Evolutionary conservation across 768 basidiomycete genomes (phyloP).

Genomic region (Pilatotrama ljubarskyi): DNA sequence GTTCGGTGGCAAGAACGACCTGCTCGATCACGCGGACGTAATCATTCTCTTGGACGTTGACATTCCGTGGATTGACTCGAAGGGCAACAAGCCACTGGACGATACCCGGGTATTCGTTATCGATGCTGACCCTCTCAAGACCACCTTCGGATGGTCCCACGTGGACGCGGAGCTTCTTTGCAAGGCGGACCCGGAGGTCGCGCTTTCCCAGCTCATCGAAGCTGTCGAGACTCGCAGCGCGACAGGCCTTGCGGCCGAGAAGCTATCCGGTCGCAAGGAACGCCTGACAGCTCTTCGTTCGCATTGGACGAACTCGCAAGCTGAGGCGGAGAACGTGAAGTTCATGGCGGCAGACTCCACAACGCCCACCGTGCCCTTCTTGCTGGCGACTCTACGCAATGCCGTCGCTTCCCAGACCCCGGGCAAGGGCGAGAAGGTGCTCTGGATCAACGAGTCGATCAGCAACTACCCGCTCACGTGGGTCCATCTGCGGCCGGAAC

Average conservation of each 20-base stretch:
- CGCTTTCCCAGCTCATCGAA: conserved; percentile 51
- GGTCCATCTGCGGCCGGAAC: conserved; percentile 55
- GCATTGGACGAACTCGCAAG: conserved; percentile 21
- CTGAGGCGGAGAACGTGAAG: conserved; percentile 19
- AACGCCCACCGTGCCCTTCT: conserved; percentile 21
- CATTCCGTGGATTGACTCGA: conserved; percentile 61
- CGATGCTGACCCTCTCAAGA: conserved; percentile 64
- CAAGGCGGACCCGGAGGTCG: conserved; percentile 54
- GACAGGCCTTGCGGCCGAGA: neutral
- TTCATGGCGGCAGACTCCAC: neutral
- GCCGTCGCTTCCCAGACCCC: conserved; percentile 40
- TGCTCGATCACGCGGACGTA: conserved; percentile 57
- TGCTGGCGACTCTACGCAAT: conserved; percentile 50
- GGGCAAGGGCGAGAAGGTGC: conserved; percentile 36
- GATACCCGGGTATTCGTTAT: conserved; percentile 58
- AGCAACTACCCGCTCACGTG: conserved; percentile 58
- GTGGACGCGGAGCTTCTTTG: conserved; percentile 58
- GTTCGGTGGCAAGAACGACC: conserved; percentile 47
- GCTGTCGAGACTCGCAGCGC: conserved; percentile 26
- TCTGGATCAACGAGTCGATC: conserved; percentile 66
- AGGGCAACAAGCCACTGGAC: conserved; percentile 43
- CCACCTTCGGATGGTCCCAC: conserved; percentile 49
- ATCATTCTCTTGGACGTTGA: conserved; percentile 66
- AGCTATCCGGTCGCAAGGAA: conserved; percentile 4
- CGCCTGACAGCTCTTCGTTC: conserved; percentile 17